phyloP scores from a whole-genome alignment of 2,329 filamentous ascomycete genomes.

The Sporothrix phasma region DNA sequence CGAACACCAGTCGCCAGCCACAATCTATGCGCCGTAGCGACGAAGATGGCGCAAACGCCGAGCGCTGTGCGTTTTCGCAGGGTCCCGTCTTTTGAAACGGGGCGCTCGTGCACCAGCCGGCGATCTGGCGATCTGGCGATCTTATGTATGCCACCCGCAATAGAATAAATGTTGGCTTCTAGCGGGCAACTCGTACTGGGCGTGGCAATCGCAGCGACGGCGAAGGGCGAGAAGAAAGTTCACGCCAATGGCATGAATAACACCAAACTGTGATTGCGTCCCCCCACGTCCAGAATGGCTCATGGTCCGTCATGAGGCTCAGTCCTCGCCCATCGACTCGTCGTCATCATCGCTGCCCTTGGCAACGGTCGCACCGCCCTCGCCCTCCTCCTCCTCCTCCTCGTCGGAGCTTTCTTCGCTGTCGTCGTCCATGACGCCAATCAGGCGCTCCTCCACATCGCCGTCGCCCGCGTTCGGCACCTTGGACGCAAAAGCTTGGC shows the following conservation, averaged over 20 bases:
- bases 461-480: constrained; percentile 49
- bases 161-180: background rate
- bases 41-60: background rate
- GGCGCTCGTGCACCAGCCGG: background rate
- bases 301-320: background rate
- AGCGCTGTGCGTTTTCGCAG: background rate
- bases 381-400: constrained; percentile 32
- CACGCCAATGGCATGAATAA: background rate
- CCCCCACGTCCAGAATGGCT: background rate
- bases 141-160: background rate
- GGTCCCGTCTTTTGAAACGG: background rate
- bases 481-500: constrained; percentile 69
- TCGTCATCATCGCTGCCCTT: constrained; percentile 29
- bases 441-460: constrained; percentile 63
- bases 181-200: background rate
- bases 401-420: constrained; percentile 38
- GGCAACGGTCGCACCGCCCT: constrained; percentile 23
- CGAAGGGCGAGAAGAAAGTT: background rate
- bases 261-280: background rate
- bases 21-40: background rate
- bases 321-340: constrained; percentile 48
- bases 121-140: background rate
- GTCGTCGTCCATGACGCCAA: constrained; percentile 55
- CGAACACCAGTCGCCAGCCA: background rate
- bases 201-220: background rate